These are phyloP conservation scores for Fusarium xyrophilum DNA, from an alignment of 2,329 filamentous ascomycete genomes.

Conservation along the genomic window DNA sequence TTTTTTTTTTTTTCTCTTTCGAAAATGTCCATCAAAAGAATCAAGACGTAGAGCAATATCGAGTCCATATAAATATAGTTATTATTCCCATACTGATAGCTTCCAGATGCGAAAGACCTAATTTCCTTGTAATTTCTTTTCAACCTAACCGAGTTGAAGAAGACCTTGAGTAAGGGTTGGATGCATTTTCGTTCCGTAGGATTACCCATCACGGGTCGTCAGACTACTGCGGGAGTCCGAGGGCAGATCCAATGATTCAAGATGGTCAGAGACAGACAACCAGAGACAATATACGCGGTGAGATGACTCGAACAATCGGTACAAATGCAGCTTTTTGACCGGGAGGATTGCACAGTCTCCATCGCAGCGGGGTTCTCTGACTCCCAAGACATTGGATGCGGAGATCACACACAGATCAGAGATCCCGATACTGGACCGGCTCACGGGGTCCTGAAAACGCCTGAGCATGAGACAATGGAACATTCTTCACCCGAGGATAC, in stretches of 20 bases:
- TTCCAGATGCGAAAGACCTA: background rate
- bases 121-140: background rate
- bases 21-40: background rate
- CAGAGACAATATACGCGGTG: constrained; percentile 7
- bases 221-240: constrained; percentile 37
- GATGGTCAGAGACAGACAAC: background rate
- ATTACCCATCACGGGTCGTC: constrained; percentile 26
- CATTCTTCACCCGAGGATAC: background rate
- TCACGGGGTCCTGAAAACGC: background rate
- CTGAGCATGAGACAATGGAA: constrained; percentile 2
- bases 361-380: background rate
- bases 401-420: background rate
- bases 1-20: background rate
- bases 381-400: background rate
- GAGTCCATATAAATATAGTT: background rate
- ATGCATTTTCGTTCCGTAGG: background rate
- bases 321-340: background rate
- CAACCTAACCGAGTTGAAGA: background rate
- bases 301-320: constrained; percentile 28
- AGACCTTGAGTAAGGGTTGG: constrained; percentile 10
- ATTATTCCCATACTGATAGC: background rate
- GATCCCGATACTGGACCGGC: background rate
- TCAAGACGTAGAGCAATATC: background rate
- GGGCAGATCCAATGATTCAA: background rate
- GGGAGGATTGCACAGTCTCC: background rate